Percentiles rank a stretch among this genome's conserved stretches.
phyloP scores from a whole-genome alignment of 352 stramenopile genomes.

The Pythium scleroteichum region DNA sequence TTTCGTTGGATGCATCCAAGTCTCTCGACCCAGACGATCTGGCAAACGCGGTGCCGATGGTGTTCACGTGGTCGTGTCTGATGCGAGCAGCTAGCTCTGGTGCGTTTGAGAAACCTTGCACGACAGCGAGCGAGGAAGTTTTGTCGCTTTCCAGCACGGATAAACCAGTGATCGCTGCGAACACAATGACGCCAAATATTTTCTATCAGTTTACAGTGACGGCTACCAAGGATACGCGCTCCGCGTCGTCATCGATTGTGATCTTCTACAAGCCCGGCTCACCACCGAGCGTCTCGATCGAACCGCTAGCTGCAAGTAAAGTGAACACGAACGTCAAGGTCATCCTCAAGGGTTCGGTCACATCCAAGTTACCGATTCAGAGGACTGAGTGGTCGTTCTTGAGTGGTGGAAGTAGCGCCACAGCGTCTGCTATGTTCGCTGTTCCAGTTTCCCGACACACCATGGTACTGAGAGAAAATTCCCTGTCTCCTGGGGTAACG shows the following conservation, averaged over 20 bases:
- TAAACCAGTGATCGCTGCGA: constrained; percentile 41
- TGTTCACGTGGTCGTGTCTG: constrained; percentile 45
- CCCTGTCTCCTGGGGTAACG: constrained; percentile 37
- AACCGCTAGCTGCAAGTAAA: constrained; percentile 40
- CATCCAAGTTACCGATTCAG: constrained; percentile 44
- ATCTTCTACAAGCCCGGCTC: constrained; percentile 52
- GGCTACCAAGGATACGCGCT: constrained; percentile 43
- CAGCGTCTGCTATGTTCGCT: constrained; percentile 41
- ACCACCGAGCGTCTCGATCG: constrained; percentile 54
- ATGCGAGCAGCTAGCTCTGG: constrained; percentile 29
- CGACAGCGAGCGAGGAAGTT: constrained; percentile 1
- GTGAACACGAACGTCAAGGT: constrained; percentile 63
- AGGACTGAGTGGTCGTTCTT: constrained; percentile 52
- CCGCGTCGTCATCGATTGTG: constrained; percentile 35
- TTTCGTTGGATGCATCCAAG: constrained; percentile 49
- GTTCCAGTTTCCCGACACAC: constrained; percentile 36
- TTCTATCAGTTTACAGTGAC: constrained; percentile 57
- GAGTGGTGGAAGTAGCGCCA: constrained; percentile 18
- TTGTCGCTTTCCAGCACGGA: constrained; percentile 30
- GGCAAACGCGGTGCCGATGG: constrained; percentile 37
- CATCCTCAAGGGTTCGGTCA: constrained; percentile 47
- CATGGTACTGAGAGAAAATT: constrained; percentile 55
- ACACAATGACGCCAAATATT: constrained; percentile 47
- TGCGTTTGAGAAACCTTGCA: constrained; percentile 37
- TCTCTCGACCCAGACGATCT: constrained; percentile 54